phyloP scores from a whole-genome alignment of 352 stramenopile genomes.

The Peronospora destructor region DNA sequence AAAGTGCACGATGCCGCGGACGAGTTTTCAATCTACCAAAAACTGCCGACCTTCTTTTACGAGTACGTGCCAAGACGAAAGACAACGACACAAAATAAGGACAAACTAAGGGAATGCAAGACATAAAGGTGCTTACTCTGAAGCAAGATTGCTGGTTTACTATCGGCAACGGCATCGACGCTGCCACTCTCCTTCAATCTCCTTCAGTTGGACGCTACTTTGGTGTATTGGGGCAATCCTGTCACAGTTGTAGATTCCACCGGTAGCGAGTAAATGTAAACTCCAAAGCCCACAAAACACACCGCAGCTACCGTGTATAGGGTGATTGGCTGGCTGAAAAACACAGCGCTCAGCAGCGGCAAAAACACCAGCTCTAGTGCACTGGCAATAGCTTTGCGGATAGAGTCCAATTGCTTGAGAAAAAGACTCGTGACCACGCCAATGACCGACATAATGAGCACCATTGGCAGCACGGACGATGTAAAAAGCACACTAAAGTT shows the following conservation, averaged over 20 bases:
- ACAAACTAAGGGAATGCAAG: not conserved
- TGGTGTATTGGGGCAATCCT: slow-evolving; percentile 23
- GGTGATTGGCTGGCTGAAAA: slow-evolving; percentile 60
- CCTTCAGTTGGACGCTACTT: slow-evolving; percentile 15
- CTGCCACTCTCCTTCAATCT: slow-evolving; percentile 10
- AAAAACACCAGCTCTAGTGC: slow-evolving; percentile 69
- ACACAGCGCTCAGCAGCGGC: slow-evolving; percentile 47
- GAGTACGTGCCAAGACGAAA: slow-evolving; percentile 77
- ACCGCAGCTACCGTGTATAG: slow-evolving; percentile 48
- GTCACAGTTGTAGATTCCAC: slow-evolving; percentile 21
- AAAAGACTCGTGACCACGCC: slow-evolving; percentile 78
- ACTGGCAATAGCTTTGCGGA: slow-evolving; percentile 75
- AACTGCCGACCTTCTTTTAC: slow-evolving; percentile 84
- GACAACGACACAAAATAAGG: slow-evolving; percentile 24
- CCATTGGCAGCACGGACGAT: slow-evolving; percentile 66
- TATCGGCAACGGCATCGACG: not conserved
- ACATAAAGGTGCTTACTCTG: slow-evolving; percentile 6
- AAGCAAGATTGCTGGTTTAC: slow-evolving; percentile 15
- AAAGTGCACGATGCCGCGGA: slow-evolving; percentile 68
- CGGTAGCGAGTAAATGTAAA: slow-evolving; percentile 77
- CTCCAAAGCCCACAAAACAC: slow-evolving; percentile 58
- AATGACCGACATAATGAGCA: slow-evolving; percentile 80
- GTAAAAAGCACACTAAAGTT: slow-evolving; percentile 64
- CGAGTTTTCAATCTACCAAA: slow-evolving; percentile 82
- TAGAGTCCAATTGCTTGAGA: slow-evolving; percentile 72